Evolutionary conservation across 371 early-diverging fungal species (phyloP).

Genomic region (Nematocida displodere): DNA sequence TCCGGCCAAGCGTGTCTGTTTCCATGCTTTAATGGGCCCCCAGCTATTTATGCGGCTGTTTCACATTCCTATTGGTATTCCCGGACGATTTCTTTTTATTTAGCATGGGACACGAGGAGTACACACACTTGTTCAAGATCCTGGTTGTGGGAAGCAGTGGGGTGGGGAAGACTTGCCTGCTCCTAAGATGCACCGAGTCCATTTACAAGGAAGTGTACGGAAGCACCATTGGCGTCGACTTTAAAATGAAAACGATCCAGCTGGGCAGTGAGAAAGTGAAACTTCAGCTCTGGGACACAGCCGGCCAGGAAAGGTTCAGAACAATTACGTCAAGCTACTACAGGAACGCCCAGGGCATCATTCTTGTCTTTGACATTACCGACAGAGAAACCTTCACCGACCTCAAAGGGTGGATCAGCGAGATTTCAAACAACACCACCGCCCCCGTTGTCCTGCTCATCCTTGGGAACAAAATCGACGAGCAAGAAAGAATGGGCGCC

Average conservation of each 20-base stretch:
- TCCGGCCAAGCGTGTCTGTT: constrained; percentile 19
- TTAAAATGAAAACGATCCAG: constrained; percentile 86
- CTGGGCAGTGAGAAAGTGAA: constrained; percentile 83
- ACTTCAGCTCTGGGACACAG: constrained; percentile 97
- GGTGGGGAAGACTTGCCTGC: constrained; percentile 90
- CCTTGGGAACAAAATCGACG: constrained; percentile 94
- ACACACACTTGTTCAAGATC: constrained; percentile 87
- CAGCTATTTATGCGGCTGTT: constrained; percentile 1
- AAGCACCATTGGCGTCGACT: constrained; percentile 99
- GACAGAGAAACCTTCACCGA: constrained; percentile 89
- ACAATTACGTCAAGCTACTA: constrained; percentile 84
- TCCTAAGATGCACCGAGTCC: constrained; percentile 91
- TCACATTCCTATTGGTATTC: constrained; percentile 20
- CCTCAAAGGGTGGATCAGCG: constrained; percentile 91
- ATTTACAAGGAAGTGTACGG: constrained; percentile 87
- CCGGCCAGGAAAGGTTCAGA: constrained; percentile 98
- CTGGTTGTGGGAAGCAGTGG: constrained; percentile 94
- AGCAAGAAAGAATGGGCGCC: constrained; percentile 71
- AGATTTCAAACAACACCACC: constrained; percentile 85
- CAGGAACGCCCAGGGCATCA: constrained; percentile 82
- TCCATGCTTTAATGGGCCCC: constrained; percentile 2
- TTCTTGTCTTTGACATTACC: constrained; percentile 95
- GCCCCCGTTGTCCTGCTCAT: constrained; percentile 90
- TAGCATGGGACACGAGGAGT: constrained; percentile 51
- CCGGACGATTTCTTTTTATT: constrained; percentile 33